Evolutionary conservation across 2,329 filamentous ascomycete species (phyloP).

Genomic region (Colletotrichum sp.): DNA sequence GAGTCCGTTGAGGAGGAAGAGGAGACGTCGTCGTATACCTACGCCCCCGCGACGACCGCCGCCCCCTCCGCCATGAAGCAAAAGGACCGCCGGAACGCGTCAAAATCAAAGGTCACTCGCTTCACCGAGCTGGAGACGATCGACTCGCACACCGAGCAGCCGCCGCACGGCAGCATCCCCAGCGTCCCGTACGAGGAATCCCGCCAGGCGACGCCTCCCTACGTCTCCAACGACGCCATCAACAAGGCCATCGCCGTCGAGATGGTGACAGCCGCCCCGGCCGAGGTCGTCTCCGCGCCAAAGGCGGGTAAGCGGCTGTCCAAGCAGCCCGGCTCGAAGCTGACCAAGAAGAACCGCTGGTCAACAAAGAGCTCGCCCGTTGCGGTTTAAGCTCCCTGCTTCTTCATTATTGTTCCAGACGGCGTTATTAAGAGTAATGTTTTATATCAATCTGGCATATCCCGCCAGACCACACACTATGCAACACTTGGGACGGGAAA

Average conservation of each 20-base stretch:
- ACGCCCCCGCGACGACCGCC: background rate
- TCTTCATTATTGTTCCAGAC: background rate
- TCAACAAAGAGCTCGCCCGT: conserved; percentile 30
- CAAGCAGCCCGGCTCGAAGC: conserved; percentile 32
- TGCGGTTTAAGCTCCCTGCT: conserved; percentile 25
- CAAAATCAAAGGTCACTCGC: conserved; percentile 28
- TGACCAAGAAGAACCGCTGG: conserved; percentile 36
- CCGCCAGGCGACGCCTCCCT: conserved; percentile 14
- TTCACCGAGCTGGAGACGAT: conserved; percentile 36
- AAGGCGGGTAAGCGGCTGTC: conserved; percentile 32
- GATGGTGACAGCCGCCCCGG: background rate
- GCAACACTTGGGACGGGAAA: background rate
- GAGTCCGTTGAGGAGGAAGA: conserved; percentile 13
- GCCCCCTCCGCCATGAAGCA: conserved; percentile 11
- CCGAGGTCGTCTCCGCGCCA: background rate
- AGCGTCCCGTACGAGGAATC: background rate
- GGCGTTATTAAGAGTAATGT: background rate
- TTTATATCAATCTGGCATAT: background rate
- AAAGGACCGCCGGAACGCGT: conserved; percentile 25
- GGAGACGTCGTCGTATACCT: background rate
- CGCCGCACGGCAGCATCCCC: background rate
- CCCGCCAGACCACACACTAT: background rate
- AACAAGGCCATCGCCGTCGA: conserved; percentile 24
- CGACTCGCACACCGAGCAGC: conserved; percentile 28
- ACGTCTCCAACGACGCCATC: conserved; percentile 18